Conservation (phyloP, 2,329 filamentous ascomycete species). For the Septoria petroselini region DNA sequence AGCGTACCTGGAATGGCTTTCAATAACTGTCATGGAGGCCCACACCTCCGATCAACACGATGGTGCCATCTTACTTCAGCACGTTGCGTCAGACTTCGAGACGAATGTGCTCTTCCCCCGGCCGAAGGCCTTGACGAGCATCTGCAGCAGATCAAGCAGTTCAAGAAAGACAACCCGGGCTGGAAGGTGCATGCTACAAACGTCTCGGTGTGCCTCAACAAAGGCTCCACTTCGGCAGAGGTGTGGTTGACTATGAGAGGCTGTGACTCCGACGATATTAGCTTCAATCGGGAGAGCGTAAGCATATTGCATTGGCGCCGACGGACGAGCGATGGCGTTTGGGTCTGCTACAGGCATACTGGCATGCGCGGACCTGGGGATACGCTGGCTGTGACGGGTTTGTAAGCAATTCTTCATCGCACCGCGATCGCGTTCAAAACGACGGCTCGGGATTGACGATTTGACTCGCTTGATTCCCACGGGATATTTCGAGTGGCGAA, state of each 20-base stretch:
- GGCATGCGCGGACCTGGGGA: conserved; percentile 16
- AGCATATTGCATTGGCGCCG: conserved; percentile 20
- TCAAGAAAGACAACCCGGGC: conserved; percentile 11
- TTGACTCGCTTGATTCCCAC: too few species aligned
- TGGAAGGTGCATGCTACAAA: conserved; percentile 17
- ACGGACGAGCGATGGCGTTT: conserved; percentile 6
- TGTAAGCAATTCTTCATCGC: too few species aligned
- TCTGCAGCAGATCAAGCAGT: conserved; percentile 5
- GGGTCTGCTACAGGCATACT: conserved; percentile 20
- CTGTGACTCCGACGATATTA: conserved; percentile 3
- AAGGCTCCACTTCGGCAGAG: conserved; percentile 18
- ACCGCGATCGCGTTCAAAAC: too few species aligned
- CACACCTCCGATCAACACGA: conserved; percentile 8
- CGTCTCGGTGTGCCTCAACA: conserved; percentile 6
- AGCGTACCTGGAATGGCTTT: conserved; percentile 17
- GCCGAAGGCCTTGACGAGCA: conserved; percentile 13
- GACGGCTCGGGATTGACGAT: too few species aligned
- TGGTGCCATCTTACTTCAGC: conserved; percentile 4
- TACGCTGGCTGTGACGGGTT: not conserved
- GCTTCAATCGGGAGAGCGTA: conserved; percentile 21
- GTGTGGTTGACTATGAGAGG: conserved; percentile 19
- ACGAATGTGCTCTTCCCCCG: conserved; percentile 16
- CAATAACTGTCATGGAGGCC: conserved; percentile 14
- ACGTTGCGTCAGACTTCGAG: conserved; percentile 17
- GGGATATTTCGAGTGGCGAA: too few species aligned